Evolutionary conservation across 2,329 filamentous ascomycete genomes (phyloP).

Genomic region (Thermoascus crustaceus): DNA sequence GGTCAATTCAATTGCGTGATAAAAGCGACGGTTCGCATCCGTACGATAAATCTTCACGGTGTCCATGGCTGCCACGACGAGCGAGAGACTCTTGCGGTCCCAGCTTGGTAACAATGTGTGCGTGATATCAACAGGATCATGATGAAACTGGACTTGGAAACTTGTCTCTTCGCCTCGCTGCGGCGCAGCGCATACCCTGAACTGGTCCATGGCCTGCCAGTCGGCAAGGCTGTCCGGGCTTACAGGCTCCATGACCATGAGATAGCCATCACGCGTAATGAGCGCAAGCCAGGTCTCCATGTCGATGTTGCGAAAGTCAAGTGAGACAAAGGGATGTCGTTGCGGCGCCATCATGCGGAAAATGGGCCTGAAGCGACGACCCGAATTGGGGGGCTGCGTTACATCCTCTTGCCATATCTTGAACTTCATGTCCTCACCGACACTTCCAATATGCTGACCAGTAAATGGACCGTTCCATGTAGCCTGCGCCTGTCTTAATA

Average conservation of each 20-base stretch:
- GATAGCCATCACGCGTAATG: conserved; percentile 70
- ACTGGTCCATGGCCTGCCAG: conserved; percentile 67
- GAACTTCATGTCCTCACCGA: conserved; percentile 83
- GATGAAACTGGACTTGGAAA: conserved; percentile 81
- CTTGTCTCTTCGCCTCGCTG: conserved; percentile 75
- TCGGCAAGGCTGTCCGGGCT: conserved; percentile 72
- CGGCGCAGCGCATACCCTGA: conserved; percentile 63
- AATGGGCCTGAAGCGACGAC: conserved; percentile 71
- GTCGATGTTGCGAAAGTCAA: conserved; percentile 79
- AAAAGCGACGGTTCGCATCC: conserved; percentile 66
- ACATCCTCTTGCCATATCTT: conserved; percentile 90
- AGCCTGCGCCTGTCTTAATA: conserved; percentile 46
- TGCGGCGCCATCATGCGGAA: conserved; percentile 57
- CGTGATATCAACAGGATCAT: conserved; percentile 64
- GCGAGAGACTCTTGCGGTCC: conserved; percentile 64
- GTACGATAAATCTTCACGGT: conserved; percentile 77
- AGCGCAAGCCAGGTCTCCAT: conserved; percentile 78
- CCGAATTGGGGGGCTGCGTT: conserved; percentile 62
- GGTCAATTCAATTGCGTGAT: conserved; percentile 67
- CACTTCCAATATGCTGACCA: conserved; percentile 78
- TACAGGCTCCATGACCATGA: conserved; percentile 77
- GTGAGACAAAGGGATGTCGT: conserved; percentile 61
- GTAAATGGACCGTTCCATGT: conserved; percentile 90
- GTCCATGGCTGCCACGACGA: conserved; percentile 83
- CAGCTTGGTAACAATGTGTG: conserved; percentile 75